Evolutionary conservation across 805 yeast genomes (phyloP), one percentile per base, ranked within the genome.

Genomic region (Priceomyces castillae): DNA sequence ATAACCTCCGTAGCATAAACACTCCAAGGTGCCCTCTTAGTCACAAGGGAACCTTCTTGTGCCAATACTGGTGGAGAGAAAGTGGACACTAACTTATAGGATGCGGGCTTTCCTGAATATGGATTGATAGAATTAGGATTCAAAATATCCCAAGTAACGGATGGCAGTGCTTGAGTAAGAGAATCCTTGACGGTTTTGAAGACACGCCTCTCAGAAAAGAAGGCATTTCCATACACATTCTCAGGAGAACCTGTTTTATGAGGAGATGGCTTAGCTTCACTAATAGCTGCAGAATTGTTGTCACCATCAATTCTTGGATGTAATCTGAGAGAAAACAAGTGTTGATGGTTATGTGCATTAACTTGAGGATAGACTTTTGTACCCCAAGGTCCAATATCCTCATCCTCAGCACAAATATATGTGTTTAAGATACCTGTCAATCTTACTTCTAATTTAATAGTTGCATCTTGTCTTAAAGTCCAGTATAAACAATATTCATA

Each of bases 321-420:
- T 51, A 86, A 61, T 73, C 95, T 78, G 52, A 86, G 72, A 15
- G 88, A 77, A 65, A 86, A 86, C 69, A 86, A 67, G 69, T 86
- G 94, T 74, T 86, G 95, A 68, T 86, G 95, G 65, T 86, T 85
- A 69, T 86, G 92, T 34, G 95, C 95, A 57, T 84, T 84, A 43
- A 82, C 87, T 51, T 79, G 77, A 46, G 94, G 94, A 63, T 84
- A 85, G 41, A 86, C 92, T 54, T 74, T 73, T 25, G 92, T 83
- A 46, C 92, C 95, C 84, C 86, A 86, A 54, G 87, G 88, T 17
- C 83, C 84, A 50, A 77, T 59, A 35, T 74, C 79, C 64, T 85
- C 94, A 53, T 73, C 83, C 46, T 80, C 83, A 44, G 71, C 80
- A 49, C 83, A 71, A 45, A 78, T 63, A 61, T 73, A 83, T 18